Evolutionary conservation across 1,139 yeast genomes (phyloP), one percentile per base, ranked within the genome.

Genomic region (Debaryomycetaceae sp.): DNA sequence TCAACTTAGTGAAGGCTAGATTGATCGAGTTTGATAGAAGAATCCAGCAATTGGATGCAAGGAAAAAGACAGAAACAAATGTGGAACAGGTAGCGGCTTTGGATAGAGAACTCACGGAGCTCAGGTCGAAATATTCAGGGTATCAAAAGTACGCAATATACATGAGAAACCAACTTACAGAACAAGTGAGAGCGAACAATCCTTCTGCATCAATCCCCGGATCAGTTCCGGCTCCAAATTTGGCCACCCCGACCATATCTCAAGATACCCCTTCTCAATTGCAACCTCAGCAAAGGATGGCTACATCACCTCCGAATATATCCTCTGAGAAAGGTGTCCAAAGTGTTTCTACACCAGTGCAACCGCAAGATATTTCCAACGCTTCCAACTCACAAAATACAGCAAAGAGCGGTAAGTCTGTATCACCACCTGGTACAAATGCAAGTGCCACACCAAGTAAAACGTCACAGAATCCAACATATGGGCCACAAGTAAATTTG

Each of bases 21-120:
- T 57, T 73, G 31, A 63, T 60, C 39, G 80, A 74, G 42, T 70
- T 77, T 45, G 75, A 74, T 42, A 66, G 73, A 35, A 78, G 73
- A 49, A 57, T 64, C 23, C 60, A 63, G 41, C 56, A 51, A 27
- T 51, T 65, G 11, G 62, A 59, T 40, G 66, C 60, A 34, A 58
- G 62, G 17, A 60, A 62, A 44, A 57, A 56, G 37, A 53, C 56
- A 31, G 57, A 55, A 34, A 49, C 62, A 39, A 48, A 53, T 24
- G 58, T 65, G 3, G 68, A 68, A 11, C 74, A 71, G 51, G 50
- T 57, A 37, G 56, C 65, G 4, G 61, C 62, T 14, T 60, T 72
- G 6, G 77, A 73, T 37, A 58, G 60, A 41, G 70, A 71, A 52
- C 58, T 71, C 35, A 58, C 60, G 13, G 75, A 70, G 40, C 56